Evolutionary conservation across 2,329 filamentous ascomycete genomes (phyloP).

Genomic region (Curvularia sp.): DNA sequence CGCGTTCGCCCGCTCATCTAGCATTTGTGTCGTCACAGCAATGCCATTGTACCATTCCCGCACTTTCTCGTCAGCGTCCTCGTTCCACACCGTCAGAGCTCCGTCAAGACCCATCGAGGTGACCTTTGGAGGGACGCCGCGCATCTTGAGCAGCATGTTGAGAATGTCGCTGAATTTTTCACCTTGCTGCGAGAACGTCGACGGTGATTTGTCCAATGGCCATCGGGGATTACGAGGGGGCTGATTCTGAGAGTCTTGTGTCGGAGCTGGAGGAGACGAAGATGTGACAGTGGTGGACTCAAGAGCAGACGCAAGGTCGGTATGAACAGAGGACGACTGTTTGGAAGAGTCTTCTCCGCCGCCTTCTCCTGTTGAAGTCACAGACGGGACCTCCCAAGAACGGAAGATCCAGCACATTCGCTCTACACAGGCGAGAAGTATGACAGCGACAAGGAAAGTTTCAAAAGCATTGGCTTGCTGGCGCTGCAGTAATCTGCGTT

Average conservation of each 20-base stretch:
- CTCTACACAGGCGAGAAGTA: constrained; percentile 66
- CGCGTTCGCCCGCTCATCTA: constrained; percentile 42
- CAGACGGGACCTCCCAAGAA: constrained; percentile 54
- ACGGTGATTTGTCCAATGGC: constrained; percentile 62
- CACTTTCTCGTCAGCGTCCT: constrained; percentile 42
- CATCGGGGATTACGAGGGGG: constrained; percentile 49
- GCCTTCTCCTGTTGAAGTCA: constrained; percentile 2
- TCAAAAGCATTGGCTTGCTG: constrained; percentile 65
- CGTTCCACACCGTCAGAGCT: constrained; percentile 45
- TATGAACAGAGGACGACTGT: constrained; percentile 18
- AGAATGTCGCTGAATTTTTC: constrained; percentile 66
- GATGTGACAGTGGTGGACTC: constrained; percentile 26
- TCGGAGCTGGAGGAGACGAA: neutral
- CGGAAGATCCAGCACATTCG: constrained; percentile 66
- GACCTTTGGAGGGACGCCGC: constrained; percentile 56
- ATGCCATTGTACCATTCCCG: constrained; percentile 50
- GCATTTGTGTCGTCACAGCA: constrained; percentile 33
- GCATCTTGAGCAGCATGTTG: constrained; percentile 66
- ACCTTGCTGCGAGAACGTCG: constrained; percentile 62
- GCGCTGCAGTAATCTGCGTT: constrained; percentile 65
- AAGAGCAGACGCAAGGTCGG: constrained; percentile 35
- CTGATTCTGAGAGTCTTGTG: constrained; percentile 12
- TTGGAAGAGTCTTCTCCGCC: constrained; percentile 7
- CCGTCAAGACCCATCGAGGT: constrained; percentile 42
- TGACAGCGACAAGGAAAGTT: constrained; percentile 66